These are phyloP conservation scores for Citrus mangshanensis DNA, from an alignment of 345 rosid species.

Conservation along the genomic window DNA sequence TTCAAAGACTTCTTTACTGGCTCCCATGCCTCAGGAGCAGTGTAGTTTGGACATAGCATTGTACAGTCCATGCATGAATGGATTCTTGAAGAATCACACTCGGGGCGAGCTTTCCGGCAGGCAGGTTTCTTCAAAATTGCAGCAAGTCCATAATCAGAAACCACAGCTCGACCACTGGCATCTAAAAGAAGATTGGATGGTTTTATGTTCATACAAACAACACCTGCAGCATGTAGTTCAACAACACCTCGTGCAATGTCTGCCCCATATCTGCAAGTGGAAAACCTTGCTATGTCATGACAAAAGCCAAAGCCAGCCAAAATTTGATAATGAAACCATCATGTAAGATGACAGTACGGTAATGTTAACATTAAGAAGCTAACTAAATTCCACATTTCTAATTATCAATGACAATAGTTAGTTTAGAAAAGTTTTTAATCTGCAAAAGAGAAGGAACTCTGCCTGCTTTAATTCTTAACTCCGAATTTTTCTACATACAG, in stretches of 20 bases:
- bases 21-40: slow-evolving; percentile 99
- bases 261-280: slow-evolving; percentile 82
- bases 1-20: slow-evolving; percentile 85
- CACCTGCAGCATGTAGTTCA: slow-evolving; percentile 98
- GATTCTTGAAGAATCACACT: slow-evolving; percentile 57
- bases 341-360: background rate
- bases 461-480: background rate
- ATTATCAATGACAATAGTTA: background rate
- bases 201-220: slow-evolving; percentile 90
- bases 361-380: background rate
- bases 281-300: slow-evolving; percentile 23
- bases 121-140: slow-evolving; percentile 83
- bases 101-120: slow-evolving; percentile 66
- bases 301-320: slow-evolving; percentile 10
- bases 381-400: background rate
- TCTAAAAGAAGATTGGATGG: slow-evolving; percentile 96
- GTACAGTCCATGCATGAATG: slow-evolving; percentile 86
- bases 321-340: background rate
- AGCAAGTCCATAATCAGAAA: slow-evolving; percentile 94
- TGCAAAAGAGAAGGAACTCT: background rate
- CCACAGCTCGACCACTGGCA: slow-evolving; percentile 74
- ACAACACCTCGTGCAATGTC: slow-evolving; percentile 91
- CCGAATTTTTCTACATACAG: background rate
- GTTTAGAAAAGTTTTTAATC: background rate
- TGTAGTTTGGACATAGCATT: slow-evolving; percentile 83